Evolutionary conservation across 257 asterid genomes (phyloP), one percentile per base, ranked within the genome.

Genomic region (Nicotiana obtusifolia): DNA sequence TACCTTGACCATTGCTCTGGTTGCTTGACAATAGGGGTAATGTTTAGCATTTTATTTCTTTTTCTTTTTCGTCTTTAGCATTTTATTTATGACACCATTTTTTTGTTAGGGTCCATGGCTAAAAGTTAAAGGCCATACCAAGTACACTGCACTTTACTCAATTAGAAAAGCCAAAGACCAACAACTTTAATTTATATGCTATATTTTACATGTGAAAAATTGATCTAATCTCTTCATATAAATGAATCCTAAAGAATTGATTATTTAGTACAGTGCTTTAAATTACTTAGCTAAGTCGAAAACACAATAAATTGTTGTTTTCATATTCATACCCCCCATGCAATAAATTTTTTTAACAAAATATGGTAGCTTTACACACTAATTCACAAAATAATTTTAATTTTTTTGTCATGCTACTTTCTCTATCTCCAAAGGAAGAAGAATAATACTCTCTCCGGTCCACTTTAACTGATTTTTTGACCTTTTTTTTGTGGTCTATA

Each of bases 1-100:
- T 47, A 24, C 79, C 79, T 73, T 73, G 79, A 73, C 61, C 79
- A 73, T 73, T 47, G 79, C 24, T 22, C 10, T 44, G 61, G 61
- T 73, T 44, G 61, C 61, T 73, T 73, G 79, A 73, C 24, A 73
- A 47, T 73, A 22, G 22, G 57, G 78, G 78, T 73, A 71, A 22
- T 73, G 41, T 73, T 19, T 19, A 71, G 62, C 62, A 41, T 44
- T 47, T 47, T 24, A 47, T 73, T 73, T 44, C 22, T 41, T 30
- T 30, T 30, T 41, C 49, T 7, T 37, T 37, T 37, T 37, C 47
- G 47, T 30, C 26, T 71, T 68, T 10, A 71, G 62, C 26, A 41
- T 44, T 47, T 47, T 47, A 73, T 47, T 73, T 47, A 16, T 47
- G 41, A 73, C 24, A 47, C 79, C 79, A 47, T 47, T 22, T 1